Conservation (phyloP, 805 yeast genomes). For the Ogataea sp. region DNA sequence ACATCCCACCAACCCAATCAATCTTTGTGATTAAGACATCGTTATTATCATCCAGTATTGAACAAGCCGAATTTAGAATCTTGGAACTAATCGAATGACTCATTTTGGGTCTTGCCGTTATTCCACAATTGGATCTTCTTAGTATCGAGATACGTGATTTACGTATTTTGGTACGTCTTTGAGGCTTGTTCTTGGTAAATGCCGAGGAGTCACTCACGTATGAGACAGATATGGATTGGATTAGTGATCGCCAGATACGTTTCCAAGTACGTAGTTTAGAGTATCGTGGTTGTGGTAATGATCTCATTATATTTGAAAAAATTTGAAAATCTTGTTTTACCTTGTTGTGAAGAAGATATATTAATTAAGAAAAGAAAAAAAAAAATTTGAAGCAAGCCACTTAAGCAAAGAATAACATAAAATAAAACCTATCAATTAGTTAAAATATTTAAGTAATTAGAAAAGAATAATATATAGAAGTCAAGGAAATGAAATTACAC, state of each 20-base stretch:
- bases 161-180: slow-evolving; percentile 21
- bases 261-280: slow-evolving; percentile 24
- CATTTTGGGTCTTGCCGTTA: slow-evolving; percentile 16
- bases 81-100: background rate
- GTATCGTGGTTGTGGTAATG: slow-evolving; percentile 28
- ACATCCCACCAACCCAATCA: background rate
- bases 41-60: background rate
- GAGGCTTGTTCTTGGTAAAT: slow-evolving; percentile 4
- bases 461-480: too few species aligned
- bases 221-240: slow-evolving; percentile 24
- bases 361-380: too few species aligned
- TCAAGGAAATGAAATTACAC: too few species aligned
- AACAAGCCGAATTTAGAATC: background rate
- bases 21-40: background rate
- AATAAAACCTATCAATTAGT: too few species aligned
- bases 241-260: slow-evolving; percentile 24
- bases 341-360: too few species aligned
- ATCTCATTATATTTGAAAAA: slow-evolving; percentile 22
- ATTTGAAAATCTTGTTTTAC: too few species aligned
- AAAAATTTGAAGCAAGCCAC: too few species aligned
- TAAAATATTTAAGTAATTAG: too few species aligned
- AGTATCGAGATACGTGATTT: slow-evolving; percentile 23
- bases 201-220: slow-evolving; percentile 22
- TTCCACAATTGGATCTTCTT: too few species aligned
- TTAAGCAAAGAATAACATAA: too few species aligned